These are phyloP conservation scores for Lasiodiplodia gonubiensis DNA, from an alignment of 2,329 filamentous ascomycete genomes.

Conservation along the genomic window DNA sequence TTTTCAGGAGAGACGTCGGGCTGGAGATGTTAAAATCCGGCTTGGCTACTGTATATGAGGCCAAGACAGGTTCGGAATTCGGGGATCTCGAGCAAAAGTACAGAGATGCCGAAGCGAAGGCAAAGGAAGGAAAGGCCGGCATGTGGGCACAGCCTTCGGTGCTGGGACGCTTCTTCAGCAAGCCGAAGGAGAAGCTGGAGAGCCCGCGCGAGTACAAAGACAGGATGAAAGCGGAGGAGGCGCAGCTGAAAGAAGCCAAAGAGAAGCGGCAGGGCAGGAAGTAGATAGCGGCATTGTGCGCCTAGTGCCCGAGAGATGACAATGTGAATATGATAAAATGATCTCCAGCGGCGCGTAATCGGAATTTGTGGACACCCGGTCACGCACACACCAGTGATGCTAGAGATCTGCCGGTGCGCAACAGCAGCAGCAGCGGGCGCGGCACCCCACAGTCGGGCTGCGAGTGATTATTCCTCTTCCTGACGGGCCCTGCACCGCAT, in stretches of 20 bases:
- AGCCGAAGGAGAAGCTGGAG: slow-evolving; percentile 61
- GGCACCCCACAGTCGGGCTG: neutral
- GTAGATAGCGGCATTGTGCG: neutral
- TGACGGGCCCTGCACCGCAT: neutral
- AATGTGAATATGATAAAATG: slow-evolving; percentile 21
- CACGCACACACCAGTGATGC: slow-evolving; percentile 7
- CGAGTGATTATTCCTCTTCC: neutral
- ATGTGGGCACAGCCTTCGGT: slow-evolving; percentile 69
- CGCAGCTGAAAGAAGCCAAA: slow-evolving; percentile 28
- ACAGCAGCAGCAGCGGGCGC: neutral
- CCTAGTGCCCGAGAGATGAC: neutral
- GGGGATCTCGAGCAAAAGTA: slow-evolving; percentile 70
- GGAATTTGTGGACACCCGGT: slow-evolving; percentile 7
- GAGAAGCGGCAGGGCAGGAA: slow-evolving; percentile 8
- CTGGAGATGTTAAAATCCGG: slow-evolving; percentile 86
- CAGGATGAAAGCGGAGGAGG: slow-evolving; percentile 54
- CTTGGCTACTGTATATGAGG: slow-evolving; percentile 90
- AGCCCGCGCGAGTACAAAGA: slow-evolving; percentile 89
- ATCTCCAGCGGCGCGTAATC: slow-evolving; percentile 15
- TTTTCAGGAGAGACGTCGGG: slow-evolving; percentile 80
- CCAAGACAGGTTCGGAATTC: slow-evolving; percentile 87
- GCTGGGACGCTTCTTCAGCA: slow-evolving; percentile 52
- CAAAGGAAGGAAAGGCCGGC: slow-evolving; percentile 49
- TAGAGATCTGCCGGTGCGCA: neutral
- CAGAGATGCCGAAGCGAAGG: slow-evolving; percentile 65